Percentiles rank a stretch among this genome's conserved stretches.
These are phyloP conservation scores for Malassezia psittaci DNA, from an alignment of 1,284 basidiomycete species.

Conservation along the genomic window DNA sequence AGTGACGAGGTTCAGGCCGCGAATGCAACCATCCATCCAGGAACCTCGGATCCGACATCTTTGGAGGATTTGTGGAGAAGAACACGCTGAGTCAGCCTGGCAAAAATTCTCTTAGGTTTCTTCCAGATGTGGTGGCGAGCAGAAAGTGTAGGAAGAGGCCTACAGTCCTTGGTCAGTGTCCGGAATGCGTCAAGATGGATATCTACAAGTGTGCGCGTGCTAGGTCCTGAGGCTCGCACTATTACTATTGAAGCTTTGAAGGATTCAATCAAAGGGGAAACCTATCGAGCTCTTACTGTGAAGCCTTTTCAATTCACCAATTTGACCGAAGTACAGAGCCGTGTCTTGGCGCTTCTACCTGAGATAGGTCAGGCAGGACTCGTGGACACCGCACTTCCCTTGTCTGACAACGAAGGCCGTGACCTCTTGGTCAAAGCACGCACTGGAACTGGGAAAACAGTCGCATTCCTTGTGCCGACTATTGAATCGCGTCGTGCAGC, in stretches of 20 bases:
- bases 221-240: background rate
- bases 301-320: constrained; percentile 57
- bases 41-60: constrained; percentile 14
- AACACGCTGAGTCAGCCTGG: background rate
- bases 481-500: constrained; percentile 42
- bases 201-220: too few relatives aligned
- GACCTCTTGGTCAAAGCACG: constrained; percentile 48
- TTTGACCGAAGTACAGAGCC: constrained; percentile 77
- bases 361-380: constrained; percentile 39
- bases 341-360: constrained; percentile 59
- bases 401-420: constrained; percentile 36
- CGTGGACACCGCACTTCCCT: constrained; percentile 16
- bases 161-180: background rate
- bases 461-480: constrained; percentile 47
- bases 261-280: background rate
- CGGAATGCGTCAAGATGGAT: background rate
- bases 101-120: background rate
- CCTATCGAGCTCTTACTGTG: background rate
- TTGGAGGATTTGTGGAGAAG: background rate
- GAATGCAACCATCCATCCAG: constrained; percentile 4
- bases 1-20: background rate
- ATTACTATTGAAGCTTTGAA: background rate
- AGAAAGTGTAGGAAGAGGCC: background rate
- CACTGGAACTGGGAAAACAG: constrained; percentile 47
- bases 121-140: constrained; percentile 5